Conservation (phyloP, 2,329 filamentous ascomycete genomes). For the Pestalotiopsis sp. region DNA sequence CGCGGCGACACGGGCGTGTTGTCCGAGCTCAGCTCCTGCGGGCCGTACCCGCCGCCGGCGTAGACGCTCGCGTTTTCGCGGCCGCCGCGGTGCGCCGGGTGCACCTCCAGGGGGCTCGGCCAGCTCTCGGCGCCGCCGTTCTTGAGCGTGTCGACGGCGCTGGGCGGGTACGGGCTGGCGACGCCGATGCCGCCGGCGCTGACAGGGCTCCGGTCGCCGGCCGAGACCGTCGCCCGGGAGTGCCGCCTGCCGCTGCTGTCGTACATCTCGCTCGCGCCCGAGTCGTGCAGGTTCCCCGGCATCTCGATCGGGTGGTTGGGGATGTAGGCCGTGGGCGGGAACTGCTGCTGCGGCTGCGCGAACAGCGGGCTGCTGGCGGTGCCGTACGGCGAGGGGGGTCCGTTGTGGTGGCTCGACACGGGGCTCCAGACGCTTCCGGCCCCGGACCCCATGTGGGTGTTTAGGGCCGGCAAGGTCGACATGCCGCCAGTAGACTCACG, state of each 20-base stretch:
- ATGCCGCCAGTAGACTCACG: not conserved
- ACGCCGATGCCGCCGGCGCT: not conserved
- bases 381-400: not conserved
- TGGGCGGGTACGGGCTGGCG: constrained; percentile 1
- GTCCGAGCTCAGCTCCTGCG: constrained; percentile 4
- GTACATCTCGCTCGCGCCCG: constrained; percentile 3
- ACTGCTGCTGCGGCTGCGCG: not conserved
- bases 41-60: constrained; percentile 3
- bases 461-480: not conserved
- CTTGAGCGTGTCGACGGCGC: not conserved
- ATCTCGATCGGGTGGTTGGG: constrained; percentile 10
- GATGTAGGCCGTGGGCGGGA: not conserved
- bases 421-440: not conserved
- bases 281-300: not conserved
- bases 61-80: constrained; percentile 8
- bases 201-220: not conserved
- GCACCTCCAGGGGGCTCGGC: constrained; percentile 4
- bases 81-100: not conserved
- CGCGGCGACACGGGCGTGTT: not conserved
- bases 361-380: not conserved
- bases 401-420: not conserved
- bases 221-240: not conserved
- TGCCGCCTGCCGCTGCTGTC: not conserved
- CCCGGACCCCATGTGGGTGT: not conserved
- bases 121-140: not conserved